Evolutionary conservation across 306 rosid species (phyloP), one percentile per base, ranked within the genome.

Genomic region (Datisca glomerata): DNA sequence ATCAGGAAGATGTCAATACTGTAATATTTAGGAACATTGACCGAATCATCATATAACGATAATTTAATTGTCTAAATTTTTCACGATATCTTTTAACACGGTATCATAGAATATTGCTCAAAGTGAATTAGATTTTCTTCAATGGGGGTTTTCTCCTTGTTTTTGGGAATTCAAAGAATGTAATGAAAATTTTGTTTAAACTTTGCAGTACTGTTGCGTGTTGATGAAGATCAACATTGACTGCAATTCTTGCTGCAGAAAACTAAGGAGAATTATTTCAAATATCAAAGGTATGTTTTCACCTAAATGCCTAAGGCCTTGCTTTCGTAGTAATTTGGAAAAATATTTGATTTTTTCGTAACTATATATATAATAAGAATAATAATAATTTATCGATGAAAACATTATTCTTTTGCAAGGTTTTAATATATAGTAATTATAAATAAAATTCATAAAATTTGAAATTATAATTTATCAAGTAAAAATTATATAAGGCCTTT

Each of bases 171-270:
- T 31, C 1, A 3, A 14, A 31, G 24, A 16, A 25, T 14, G 1
- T 11, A 16, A 18, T 16, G 12, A 14, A 4, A 20, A 29, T 54
- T 41, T 48, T 57, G 24, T 17, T 58, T 39, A 17, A 18, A 8
- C 55, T 41, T 57, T 77, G 69, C 79, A 85, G 96, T 61, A 69
- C 23, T 69, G 58, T 40, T 80, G 79, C 59, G 64, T 85, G 85
- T 60, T 69, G 43, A 49, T 80, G 79, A 68, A 78, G 77, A 68
- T 79, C 65, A 76, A 73, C 28, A 45, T 85, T 43, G 93, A 85
- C 49, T 85, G 93, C 74, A 69, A 76, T 53, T 53, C 65, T 33
- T 85, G 95, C 24, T 71, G 74, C 58, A 58, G 68, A 53, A 85
- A 76, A 61, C 53, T 66, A 27, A 73, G 93, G 56, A 76, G 78